Percentiles rank a stretch among this genome's conserved stretches.
These are phyloP conservation scores for Epichloe coenophiala DNA, from an alignment of 2,329 filamentous ascomycete genomes.

Conservation along the genomic window DNA sequence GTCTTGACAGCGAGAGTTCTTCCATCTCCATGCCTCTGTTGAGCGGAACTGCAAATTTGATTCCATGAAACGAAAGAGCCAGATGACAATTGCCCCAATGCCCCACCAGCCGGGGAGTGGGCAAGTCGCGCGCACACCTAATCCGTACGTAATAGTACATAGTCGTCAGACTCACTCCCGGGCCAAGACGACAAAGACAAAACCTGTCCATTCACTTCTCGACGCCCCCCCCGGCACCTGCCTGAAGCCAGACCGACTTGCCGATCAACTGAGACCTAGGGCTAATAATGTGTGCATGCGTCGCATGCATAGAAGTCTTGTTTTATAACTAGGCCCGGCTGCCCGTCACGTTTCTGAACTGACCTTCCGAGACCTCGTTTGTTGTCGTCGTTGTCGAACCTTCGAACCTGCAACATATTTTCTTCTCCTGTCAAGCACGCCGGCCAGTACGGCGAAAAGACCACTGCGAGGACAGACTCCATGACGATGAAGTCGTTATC, in stretches of 20 bases:
- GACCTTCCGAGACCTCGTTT: not conserved
- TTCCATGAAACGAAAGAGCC: no score
- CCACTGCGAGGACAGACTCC: not conserved
- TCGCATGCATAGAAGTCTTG: not conserved
- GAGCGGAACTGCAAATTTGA: no score
- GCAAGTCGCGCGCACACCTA: no score
- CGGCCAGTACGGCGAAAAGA: not conserved
- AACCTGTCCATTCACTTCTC: not conserved
- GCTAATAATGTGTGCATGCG: no score
- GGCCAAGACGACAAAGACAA: no score
- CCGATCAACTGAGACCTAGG: not conserved
- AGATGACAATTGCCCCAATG: no score
- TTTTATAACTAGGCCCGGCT: not conserved
- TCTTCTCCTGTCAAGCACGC: not conserved
- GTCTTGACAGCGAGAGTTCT: no score
- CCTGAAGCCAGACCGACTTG: not conserved
- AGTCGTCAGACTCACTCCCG: no score
- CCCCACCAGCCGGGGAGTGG: no score
- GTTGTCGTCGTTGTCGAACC: not conserved
- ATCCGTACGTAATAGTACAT: no score
- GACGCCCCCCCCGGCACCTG: not conserved
- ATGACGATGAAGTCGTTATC: conserved; percentile 21
- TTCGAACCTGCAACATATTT: not conserved
- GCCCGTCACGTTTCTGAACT: not conserved
- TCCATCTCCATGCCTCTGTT: no score